Evolutionary conservation across 2,329 filamentous ascomycete species (phyloP).

Genomic region (Aspergillus flavus): DNA sequence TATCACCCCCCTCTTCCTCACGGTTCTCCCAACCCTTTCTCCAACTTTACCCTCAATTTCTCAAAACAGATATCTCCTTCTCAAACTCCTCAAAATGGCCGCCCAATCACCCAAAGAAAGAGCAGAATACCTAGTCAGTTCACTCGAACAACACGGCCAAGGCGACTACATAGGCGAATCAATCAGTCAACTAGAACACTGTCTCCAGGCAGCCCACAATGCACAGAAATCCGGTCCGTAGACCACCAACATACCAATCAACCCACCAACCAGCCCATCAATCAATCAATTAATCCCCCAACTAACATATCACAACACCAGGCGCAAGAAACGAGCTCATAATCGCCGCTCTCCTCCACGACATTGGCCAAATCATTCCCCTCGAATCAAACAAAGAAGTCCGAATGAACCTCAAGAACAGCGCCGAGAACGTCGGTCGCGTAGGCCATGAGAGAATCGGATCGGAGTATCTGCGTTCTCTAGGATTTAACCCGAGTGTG

Average conservation of each 20-base stretch:
- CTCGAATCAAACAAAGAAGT: constrained; percentile 31
- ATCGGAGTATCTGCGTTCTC: constrained; percentile 35
- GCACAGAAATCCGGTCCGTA: constrained; percentile 29
- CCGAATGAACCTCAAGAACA: constrained; percentile 30
- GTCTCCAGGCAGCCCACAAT: constrained; percentile 36
- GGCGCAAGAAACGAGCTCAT: constrained; percentile 30
- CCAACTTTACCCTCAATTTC: not conserved
- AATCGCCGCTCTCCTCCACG: constrained; percentile 45
- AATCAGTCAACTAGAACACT: constrained; percentile 39
- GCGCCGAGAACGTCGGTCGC: constrained; percentile 37
- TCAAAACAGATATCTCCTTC: not conserved
- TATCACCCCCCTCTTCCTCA: not conserved
- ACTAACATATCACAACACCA: constrained; percentile 2
- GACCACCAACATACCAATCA: not conserved
- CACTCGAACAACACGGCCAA: constrained; percentile 35
- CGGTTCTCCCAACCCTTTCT: no score
- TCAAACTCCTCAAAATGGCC: constrained; percentile 10
- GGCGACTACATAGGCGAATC: constrained; percentile 40
- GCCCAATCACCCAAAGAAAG: constrained; percentile 13
- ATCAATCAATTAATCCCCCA: not conserved
- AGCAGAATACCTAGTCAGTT: constrained; percentile 24
- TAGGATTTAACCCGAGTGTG: constrained; percentile 41
- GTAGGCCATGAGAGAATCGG: constrained; percentile 44
- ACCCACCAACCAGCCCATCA: no score
- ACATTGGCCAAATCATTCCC: constrained; percentile 48